Evolutionary conservation across 2,329 filamentous ascomycete species (phyloP), one percentile per base, ranked within the genome.

Genomic region (Stagonosporopsis tanaceti): DNA sequence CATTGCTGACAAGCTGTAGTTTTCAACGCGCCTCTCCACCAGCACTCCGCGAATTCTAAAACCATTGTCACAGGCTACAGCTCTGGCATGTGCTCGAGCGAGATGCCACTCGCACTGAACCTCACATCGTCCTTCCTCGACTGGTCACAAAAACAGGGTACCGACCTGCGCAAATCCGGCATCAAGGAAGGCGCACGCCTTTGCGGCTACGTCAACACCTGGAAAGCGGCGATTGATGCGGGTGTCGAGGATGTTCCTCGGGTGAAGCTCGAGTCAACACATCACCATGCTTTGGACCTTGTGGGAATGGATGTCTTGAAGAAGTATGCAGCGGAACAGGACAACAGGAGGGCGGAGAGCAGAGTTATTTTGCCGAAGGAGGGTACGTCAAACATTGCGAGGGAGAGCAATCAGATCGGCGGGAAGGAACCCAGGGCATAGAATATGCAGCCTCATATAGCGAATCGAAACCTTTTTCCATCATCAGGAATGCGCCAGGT

Each of bases 71-170:
- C 53, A 1, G 40, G 44, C 25, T 51, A 60, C 39, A 53, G 44
- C 20, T 28, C 63, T 6, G 69, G 69, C 38, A 62, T 62, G 50
- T 71, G 69, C 57, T 64, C 39, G 14, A 28, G 50, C 30, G 34
- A 37, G 9, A 60, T 66, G 39, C 68, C 83, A 30, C 77, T 88
- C 34, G 85, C 85, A n/a, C 77, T 77, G 25, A 79, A 82, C 35
- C 77, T 88, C 3, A 86, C 84, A 25, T 79, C 84, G 57, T 79
- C 83, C 62, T 88, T 88, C 74, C 81, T 88, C 22, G 83, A 87
- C 68, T 87, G 84, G 76, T 80, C 80, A 20, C 81, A 84, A 28
- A 77, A 78, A 8, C 79, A 79, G 35, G 85, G 85, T 46, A 87
- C 86, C 65, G 82, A 88, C 63, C 77, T 88, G 28, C 80, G 84